phyloP scores from a whole-genome alignment of 2,329 filamentous ascomycete genomes.

The Helicocarpus griseus region DNA sequence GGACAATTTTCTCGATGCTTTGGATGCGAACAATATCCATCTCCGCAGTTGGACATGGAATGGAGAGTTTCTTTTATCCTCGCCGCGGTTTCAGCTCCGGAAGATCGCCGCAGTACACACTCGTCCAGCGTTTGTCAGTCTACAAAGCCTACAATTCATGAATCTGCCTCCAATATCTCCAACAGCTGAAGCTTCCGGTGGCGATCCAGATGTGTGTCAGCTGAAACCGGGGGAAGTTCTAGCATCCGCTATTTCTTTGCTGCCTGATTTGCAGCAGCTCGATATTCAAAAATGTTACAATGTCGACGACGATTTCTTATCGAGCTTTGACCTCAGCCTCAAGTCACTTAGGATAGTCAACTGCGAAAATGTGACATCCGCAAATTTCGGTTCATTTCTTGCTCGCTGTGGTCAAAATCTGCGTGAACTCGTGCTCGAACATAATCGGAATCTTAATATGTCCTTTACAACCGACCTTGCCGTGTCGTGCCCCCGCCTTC shows the following conservation, averaged over 20 bases:
- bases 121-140: constrained; percentile 42
- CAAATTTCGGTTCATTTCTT: constrained; percentile 57
- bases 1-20: constrained; percentile 48
- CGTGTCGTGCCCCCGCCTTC: constrained; percentile 58
- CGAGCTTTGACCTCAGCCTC: constrained; percentile 56
- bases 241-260: constrained; percentile 42
- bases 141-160: constrained; percentile 28
- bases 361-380: constrained; percentile 64
- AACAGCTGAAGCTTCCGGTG: not conserved
- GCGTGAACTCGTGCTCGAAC: constrained; percentile 57
- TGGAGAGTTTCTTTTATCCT: constrained; percentile 33
- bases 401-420: constrained; percentile 57
- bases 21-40: constrained; percentile 42
- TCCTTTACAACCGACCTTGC: constrained; percentile 62
- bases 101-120: constrained; percentile 46
- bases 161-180: constrained; percentile 18
- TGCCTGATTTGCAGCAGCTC: constrained; percentile 58
- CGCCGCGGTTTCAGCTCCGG: constrained; percentile 31
- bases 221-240: constrained; percentile 15
- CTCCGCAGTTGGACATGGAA: constrained; percentile 50
- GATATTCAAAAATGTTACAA: constrained; percentile 66
- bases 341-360: constrained; percentile 64
- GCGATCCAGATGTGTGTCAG: constrained; percentile 8
- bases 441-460: constrained; percentile 70
- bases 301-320: constrained; percentile 59